A percentile compares a stretch with the other conserved stretches of the same genome.
Evolutionary conservation across 768 basidiomycete genomes (phyloP).

Genomic region (Trametes sanguinea): DNA sequence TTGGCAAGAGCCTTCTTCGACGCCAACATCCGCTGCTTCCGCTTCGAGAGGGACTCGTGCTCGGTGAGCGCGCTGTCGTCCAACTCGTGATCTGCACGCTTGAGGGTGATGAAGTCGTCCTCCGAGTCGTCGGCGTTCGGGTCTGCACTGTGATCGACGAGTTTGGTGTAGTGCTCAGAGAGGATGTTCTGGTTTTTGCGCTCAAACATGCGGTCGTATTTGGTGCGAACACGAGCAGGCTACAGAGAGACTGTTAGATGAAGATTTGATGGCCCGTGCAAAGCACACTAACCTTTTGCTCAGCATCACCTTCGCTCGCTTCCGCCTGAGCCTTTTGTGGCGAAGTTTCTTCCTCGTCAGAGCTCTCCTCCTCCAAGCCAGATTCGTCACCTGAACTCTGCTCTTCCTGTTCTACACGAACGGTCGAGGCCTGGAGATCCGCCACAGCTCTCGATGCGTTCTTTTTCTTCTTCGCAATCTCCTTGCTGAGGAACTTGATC

Average conservation of each 20-base stretch:
- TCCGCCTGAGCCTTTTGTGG: background rate
- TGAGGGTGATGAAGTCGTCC: conserved; percentile 93
- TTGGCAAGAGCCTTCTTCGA: conserved; percentile 75
- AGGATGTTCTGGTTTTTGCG: conserved; percentile 93
- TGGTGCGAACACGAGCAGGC: conserved; percentile 68
- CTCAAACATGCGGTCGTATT: conserved; percentile 98
- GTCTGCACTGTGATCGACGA: conserved; percentile 67
- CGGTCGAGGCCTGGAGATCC: conserved; percentile 30
- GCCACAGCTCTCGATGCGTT: conserved; percentile 59
- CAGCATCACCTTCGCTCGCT: conserved; percentile 29
- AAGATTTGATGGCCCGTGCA: background rate
- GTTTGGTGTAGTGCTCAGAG: conserved; percentile 85
- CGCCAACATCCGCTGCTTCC: conserved; percentile 73
- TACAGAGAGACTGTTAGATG: background rate
- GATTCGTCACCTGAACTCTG: conserved; percentile 31
- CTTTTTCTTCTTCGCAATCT: conserved; percentile 74
- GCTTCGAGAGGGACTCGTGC: conserved; percentile 71
- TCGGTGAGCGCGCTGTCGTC: conserved; percentile 37
- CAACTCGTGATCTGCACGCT: conserved; percentile 86
- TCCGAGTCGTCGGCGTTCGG: conserved; percentile 47
- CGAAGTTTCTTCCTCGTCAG: conserved; percentile 33
- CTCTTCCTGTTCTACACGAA: conserved; percentile 31
- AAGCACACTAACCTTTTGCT: conserved; percentile 42
- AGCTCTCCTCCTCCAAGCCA: conserved; percentile 22
- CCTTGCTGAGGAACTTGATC: conserved; percentile 80